Base-by-base conservation (phyloP, 2,329 filamentous ascomycete genomes). In the Cylindrodendrum hubeiense region DNA sequence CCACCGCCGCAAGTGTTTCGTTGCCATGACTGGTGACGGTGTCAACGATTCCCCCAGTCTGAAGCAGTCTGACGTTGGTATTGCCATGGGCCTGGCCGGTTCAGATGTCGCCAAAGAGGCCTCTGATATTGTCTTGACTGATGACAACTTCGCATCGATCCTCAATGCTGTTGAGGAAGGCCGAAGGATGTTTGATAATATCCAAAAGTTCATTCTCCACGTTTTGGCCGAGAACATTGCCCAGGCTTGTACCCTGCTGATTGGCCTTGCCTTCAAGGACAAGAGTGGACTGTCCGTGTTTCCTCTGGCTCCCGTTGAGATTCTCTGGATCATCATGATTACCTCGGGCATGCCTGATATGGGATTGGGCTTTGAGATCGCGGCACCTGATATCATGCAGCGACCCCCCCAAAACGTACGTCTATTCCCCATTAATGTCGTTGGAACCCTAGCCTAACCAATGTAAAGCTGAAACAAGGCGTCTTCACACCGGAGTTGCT, bases 261-360 rank as follows among this genome's bases (percentile, higher is more conserved):
- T 93, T 34, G 91, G 91, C 59, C 83, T 93, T 4, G 88, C 82
- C 0, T 93, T 93, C 81, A 93, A 93, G 79, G 91, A 93, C 67
- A 71, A 76, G 4, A 82, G 81, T 15, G 82, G 85, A 2, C 79
- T 91, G 24, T 93, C 91, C 0, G 90, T 93, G 5, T 93, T 93
- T 74, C 91, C 91, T 0, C 83, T 93, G 15, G 84, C 90, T 0
- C 91, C 91, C 0, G 89, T 93, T n/a, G 88, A 93, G 70, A 92
- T 93, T 67, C 83, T 93, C 44, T 93, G 91, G 91, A 90, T 94
- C 66, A 93, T 93, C 73, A 93, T 93, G 91, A 86, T 93, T 60
- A 93, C 91, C 0, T 92, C 90, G 33, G 89, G 88, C 52, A 84
- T 93, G 73, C 91, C 91, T 4, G 91, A 93, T 67, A 93, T 93